Base-by-base conservation (phyloP, 257 asterid species). In the Solanum chiquidenum region DNA sequence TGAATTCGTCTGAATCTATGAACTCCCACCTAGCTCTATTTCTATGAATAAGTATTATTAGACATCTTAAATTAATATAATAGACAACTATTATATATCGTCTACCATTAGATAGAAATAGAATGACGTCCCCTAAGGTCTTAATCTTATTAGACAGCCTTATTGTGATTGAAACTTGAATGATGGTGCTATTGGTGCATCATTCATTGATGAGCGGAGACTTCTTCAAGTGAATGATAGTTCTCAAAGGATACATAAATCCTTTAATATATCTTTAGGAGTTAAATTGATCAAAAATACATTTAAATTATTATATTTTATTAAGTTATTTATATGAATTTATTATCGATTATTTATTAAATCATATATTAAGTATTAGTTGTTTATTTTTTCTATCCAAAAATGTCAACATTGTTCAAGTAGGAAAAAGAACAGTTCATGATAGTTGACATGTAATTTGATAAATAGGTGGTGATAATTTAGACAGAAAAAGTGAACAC, bases 301-400 rank as follows among this genome's bases (percentile, higher is more conserved):
- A 62, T 62, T 62, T 23, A 23, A 23, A n/a, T 10, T 64, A 64
- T 64, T 1, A 10, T 1, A 1, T n/a, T n/a, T n/a, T n/a, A 64
- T 64, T 6, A 64, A n/a, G 1, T 1, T n/a, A n/a, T 1, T 23
- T 1, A 10, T n/a, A 0, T n/a, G 31, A 64, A 11, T 0, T 4
- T 55, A n/a, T n/a, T 0, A 64, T 1, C 7, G 0, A 2, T 11
- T n/a, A 18, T 64, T 10, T 64, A 11, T 11, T 12, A 64, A 64
- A n/a, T n/a, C 8, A n/a, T 25, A 11, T 27, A 27, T 64, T 27
- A 10, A 64, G 16, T 62, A 62, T 62, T 0, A 23, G 0, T 62
- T 62, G 7, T 1, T 62, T 4, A 23, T 2, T 62, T 62, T 9
- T 23, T 2, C 3, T 23, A 62, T 0, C 1, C 25, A 0, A 62